Evolutionary conservation across 768 basidiomycete species (phyloP).

Genomic region (Ephemerocybe angulata): DNA sequence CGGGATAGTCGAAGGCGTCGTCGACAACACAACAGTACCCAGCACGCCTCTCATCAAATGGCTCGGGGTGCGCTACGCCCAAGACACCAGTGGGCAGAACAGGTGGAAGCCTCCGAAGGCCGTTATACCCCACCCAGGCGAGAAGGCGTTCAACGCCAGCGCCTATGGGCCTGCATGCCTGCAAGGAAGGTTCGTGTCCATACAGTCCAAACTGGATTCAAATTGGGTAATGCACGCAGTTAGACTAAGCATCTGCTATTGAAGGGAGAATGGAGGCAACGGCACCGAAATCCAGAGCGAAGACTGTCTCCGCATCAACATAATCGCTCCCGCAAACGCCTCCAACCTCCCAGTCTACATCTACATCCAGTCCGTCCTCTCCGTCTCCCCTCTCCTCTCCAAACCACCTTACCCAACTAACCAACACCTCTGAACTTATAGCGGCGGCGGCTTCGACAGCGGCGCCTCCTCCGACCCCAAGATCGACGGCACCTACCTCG

Average conservation of each 20-base stretch:
- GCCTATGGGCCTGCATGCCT: slow-evolving; percentile 30
- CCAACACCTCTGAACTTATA: slow-evolving; percentile 5
- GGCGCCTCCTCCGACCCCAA: slow-evolving; percentile 33
- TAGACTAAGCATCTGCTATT: too few species aligned
- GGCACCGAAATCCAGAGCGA: slow-evolving; percentile 33
- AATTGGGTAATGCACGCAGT: too few species aligned
- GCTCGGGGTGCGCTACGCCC: slow-evolving; percentile 28
- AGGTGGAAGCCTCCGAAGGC: slow-evolving; percentile 29
- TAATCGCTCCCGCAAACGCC: slow-evolving; percentile 37
- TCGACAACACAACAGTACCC: slow-evolving; percentile 22
- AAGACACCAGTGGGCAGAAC: slow-evolving; percentile 26
- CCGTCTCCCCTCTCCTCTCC: not conserved
- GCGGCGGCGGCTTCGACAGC: slow-evolving; percentile 35
- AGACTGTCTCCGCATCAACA: slow-evolving; percentile 41
- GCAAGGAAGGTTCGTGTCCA: slow-evolving; percentile 29
- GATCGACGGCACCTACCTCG: slow-evolving; percentile 30
- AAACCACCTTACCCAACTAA: not conserved
- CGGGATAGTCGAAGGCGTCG: slow-evolving; percentile 23
- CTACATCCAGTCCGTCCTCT: slow-evolving; percentile 23
- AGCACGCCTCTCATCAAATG: slow-evolving; percentile 23
- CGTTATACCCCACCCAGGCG: slow-evolving; percentile 9
- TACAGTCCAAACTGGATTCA: too few species aligned
- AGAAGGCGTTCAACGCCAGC: slow-evolving; percentile 24
- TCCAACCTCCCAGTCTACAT: slow-evolving; percentile 27
- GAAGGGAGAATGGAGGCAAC: slow-evolving; percentile 30